phyloP scores from a whole-genome alignment of 805 yeast genomes.

The Barnettozyma siamensis region DNA sequence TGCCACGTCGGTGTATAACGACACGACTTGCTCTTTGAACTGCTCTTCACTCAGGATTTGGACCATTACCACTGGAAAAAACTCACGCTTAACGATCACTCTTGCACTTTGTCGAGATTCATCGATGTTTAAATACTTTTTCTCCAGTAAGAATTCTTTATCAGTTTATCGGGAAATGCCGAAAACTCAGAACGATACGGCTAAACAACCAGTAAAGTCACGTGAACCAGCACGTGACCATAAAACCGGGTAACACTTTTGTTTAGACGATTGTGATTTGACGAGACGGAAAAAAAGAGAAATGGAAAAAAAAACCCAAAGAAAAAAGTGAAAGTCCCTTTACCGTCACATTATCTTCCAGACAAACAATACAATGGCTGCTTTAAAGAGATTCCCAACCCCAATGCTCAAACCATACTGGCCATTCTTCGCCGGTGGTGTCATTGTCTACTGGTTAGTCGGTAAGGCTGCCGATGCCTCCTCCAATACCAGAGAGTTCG shows the following conservation, averaged over 20 bases:
- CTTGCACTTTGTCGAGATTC: too few relatives aligned
- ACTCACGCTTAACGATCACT: background rate
- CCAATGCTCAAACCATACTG: conserved; percentile 62
- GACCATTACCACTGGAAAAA: background rate
- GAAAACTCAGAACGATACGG: too few relatives aligned
- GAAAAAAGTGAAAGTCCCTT: background rate
- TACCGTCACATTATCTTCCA: background rate
- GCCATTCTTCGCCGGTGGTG: conserved; percentile 89
- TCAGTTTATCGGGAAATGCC: conserved; percentile 4
- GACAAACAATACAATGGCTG: conserved; percentile 19
- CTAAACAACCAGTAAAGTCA: too few relatives aligned
- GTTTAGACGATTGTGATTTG: background rate
- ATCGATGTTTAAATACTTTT: background rate
- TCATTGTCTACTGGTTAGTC: conserved; percentile 62
- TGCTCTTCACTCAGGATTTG: conserved; percentile 15
- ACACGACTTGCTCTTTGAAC: conserved; percentile 21
- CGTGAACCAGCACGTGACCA: background rate
- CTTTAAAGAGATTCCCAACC: conserved; percentile 38
- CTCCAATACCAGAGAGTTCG: conserved; percentile 70
- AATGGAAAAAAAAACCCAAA: background rate
- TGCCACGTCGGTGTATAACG: conserved; percentile 53
- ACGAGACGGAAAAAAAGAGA: background rate
- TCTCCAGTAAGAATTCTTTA: background rate
- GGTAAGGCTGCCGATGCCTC: conserved; percentile 65
- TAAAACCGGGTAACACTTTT: background rate